A percentile compares a stretch with the other conserved stretches of the same genome.
Evolutionary conservation across 352 stramenopile genomes (phyloP).

Genomic region (Phytophthora europaea): DNA sequence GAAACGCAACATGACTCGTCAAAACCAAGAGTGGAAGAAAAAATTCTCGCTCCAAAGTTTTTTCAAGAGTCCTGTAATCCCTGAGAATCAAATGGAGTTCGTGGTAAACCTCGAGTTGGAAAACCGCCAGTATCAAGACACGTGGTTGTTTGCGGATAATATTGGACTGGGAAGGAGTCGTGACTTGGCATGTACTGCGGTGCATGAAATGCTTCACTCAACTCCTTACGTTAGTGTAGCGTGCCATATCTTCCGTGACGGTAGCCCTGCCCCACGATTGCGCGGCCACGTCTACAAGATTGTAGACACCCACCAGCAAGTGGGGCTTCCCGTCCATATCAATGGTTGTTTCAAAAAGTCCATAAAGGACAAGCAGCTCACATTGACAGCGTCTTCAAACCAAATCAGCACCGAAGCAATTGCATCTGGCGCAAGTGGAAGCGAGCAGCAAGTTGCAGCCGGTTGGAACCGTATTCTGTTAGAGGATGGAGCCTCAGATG

Average conservation of each 20-base stretch:
- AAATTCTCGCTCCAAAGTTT: constrained; percentile 84
- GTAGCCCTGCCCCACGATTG: constrained; percentile 44
- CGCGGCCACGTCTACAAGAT: constrained; percentile 74
- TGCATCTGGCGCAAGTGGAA: constrained; percentile 41
- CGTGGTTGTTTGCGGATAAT: constrained; percentile 78
- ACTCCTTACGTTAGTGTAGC: constrained; percentile 76
- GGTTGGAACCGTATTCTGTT: constrained; percentile 80
- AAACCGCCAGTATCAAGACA: constrained; percentile 58
- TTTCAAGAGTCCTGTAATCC: constrained; percentile 69
- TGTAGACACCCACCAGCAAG: constrained; percentile 53
- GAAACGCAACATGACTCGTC: constrained; percentile 52
- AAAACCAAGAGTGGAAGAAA: constrained; percentile 81
- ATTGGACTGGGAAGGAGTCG: constrained; percentile 71
- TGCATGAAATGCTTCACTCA: constrained; percentile 73
- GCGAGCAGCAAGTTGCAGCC: constrained; percentile 64
- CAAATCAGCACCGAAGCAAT: constrained; percentile 17
- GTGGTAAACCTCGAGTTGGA: constrained; percentile 69
- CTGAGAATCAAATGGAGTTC: constrained; percentile 78
- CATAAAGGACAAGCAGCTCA: constrained; percentile 54
- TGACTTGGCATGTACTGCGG: constrained; percentile 66
- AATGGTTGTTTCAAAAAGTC: constrained; percentile 84
- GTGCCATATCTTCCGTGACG: constrained; percentile 66
- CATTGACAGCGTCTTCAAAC: constrained; percentile 29
- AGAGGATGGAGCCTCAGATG: constrained; percentile 70
- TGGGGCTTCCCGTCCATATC: constrained; percentile 74